Conservation (phyloP, 176 grass and related monocot genomes). For the Carex scoparia region DNA sequence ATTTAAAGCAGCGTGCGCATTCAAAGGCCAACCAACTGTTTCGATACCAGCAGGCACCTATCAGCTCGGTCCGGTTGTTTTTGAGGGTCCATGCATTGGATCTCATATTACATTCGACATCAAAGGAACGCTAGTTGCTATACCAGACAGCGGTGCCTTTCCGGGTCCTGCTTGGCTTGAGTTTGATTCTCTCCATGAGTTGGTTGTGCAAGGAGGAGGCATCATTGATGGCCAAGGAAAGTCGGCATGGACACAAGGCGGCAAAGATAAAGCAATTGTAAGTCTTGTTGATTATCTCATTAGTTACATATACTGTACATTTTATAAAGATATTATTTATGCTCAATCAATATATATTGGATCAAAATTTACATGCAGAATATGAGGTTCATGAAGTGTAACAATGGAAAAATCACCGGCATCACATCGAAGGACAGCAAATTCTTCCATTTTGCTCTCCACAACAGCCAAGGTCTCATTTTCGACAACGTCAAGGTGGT, state of each 20-base stretch:
- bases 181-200: constrained; percentile 28
- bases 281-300: not conserved
- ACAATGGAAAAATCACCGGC: not conserved
- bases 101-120: constrained; percentile 25
- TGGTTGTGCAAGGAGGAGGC: constrained; percentile 31
- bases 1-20: constrained; percentile 18
- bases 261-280: constrained; percentile 15
- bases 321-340: no score
- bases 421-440: constrained; percentile 30
- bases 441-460: constrained; percentile 30
- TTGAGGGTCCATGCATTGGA: constrained; percentile 23
- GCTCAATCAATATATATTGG: no score
- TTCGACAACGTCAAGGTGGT: constrained; percentile 18
- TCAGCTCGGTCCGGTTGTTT: constrained; percentile 2
- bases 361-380: constrained; percentile 11
- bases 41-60: constrained; percentile 16
- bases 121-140: constrained; percentile 28
- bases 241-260: not conserved
- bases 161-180: constrained; percentile 27
- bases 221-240: constrained; percentile 30
- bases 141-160: not conserved
- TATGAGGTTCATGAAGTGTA: constrained; percentile 15
- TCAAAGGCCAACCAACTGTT: not conserved
- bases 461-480: constrained; percentile 1
- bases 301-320: no score